Evolutionary conservation across 106 monocot genomes (phyloP), one percentile per base, ranked within the genome.

Genomic region (Xerophyta viscosa): DNA sequence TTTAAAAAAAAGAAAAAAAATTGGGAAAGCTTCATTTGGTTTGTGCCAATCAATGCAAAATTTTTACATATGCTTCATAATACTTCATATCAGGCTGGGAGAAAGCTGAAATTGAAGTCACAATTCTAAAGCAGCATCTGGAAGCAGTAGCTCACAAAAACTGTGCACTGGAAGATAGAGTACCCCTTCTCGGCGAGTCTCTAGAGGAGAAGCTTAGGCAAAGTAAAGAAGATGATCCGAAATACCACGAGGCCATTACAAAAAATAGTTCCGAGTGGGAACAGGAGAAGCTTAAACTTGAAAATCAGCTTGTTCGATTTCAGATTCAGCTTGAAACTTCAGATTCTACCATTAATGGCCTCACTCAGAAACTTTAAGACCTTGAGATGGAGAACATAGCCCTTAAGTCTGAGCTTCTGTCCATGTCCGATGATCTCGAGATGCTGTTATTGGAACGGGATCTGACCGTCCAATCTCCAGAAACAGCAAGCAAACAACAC

Each of bases 161-260:
- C 52, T 28, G 37, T n/a, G 21, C 46, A 13, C 28, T 66, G 20
- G 73, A 73, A 54, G 67, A 67, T 0, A 48, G 29, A 39, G 36
- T 60, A 23, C 6, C 25, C 26, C 66, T 67, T 25, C 52, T 67
- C 3, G 67, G 67, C 19, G 67, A 48, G 8, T 54, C 73, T 15
- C 67, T 73, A 17, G 67, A 73, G 53, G 73, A 73, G 22, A 67
- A 54, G 24, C 31, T 73, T 20, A 54, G 55, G 29, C 60, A 73
- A 29, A 67, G 45, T 13, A 54, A 66, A 3, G 73, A 73, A 20
- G 52, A 31, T 20, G 67, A 73, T 29, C 31, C 54, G n/a, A 61
- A 53, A 28, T 19, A 67, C 15, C 54, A 66, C 31, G 55, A 73
- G n/a, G 66, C 54, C 2, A 31, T 73, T 26, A 27, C 19, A 2